A percentile compares a stretch with the other conserved stretches of the same genome.
Evolutionary conservation across 2,329 filamentous ascomycete species (phyloP).

Genomic region (Nemania sp.): DNA sequence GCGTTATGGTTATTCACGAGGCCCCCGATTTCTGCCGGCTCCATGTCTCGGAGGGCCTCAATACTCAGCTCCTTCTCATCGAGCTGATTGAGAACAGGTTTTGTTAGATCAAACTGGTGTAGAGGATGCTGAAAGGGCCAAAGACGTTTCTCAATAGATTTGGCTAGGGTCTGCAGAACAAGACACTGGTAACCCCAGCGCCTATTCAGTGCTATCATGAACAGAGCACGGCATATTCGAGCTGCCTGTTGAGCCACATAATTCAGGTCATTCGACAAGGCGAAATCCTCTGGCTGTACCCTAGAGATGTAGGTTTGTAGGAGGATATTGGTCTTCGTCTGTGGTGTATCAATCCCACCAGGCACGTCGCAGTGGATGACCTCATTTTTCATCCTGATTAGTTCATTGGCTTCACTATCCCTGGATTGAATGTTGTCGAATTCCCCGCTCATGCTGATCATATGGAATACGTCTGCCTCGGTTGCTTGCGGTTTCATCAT

Average conservation of each 20-base stretch:
- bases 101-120: conserved; percentile 89
- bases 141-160: conserved; percentile 94
- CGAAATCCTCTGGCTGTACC: conserved; percentile 88
- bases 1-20: conserved; percentile 90
- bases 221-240: conserved; percentile 90
- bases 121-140: conserved; percentile 96
- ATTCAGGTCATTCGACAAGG: conserved; percentile 85
- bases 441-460: conserved; percentile 97
- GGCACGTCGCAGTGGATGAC: conserved; percentile 78
- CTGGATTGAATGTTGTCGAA: conserved; percentile 96
- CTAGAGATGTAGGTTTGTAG: conserved; percentile 93
- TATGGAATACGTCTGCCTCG: conserved; percentile 90
- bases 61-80: conserved; percentile 83
- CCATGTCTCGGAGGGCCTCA: conserved; percentile 90
- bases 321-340: conserved; percentile 94
- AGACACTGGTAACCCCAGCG: conserved; percentile 96
- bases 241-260: conserved; percentile 96
- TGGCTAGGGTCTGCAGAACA: conserved; percentile 87
- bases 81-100: conserved; percentile 80
- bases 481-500: conserved; percentile 87
- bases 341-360: conserved; percentile 70
- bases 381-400: conserved; percentile 73
- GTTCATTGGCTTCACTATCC: conserved; percentile 86
- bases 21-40: conserved; percentile 83
- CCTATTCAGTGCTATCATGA: conserved; percentile 96